phyloP scores from a whole-genome alignment of 2,329 filamentous ascomycete species.

The Aspergillus arachidicola region DNA sequence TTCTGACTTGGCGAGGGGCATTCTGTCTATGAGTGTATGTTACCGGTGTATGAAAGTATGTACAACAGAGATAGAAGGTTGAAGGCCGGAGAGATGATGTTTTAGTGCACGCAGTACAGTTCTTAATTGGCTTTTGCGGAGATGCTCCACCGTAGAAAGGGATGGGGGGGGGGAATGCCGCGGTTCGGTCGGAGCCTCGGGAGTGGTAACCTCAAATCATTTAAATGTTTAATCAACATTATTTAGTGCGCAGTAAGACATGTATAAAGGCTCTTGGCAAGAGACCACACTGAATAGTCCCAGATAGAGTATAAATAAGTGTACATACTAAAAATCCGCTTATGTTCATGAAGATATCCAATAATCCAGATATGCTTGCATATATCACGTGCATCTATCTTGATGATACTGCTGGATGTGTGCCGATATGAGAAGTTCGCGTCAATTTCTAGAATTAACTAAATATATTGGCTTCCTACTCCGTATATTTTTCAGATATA shows the following conservation, averaged over 20 bases:
- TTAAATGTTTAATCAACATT: background rate
- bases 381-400: background rate
- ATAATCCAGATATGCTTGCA: background rate
- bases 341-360: background rate
- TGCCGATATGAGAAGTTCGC: too few relatives aligned
- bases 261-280: background rate
- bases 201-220: background rate
- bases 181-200: background rate
- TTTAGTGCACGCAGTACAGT: background rate
- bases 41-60: background rate
- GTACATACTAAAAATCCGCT: background rate
- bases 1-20: constrained; percentile 59
- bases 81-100: background rate
- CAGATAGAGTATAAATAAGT: background rate
- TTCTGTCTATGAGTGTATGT: background rate
- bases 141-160: background rate
- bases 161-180: background rate
- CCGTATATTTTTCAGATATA: too few relatives aligned
- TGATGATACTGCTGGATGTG: background rate
- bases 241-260: background rate
- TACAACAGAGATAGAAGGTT: background rate
- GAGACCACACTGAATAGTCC: background rate
- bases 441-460: too few relatives aligned
- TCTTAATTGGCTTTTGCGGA: background rate
- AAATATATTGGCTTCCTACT: too few relatives aligned